phyloP scores from a whole-genome alignment of 1,139 yeast species.

The Pichia inconspicua region DNA sequence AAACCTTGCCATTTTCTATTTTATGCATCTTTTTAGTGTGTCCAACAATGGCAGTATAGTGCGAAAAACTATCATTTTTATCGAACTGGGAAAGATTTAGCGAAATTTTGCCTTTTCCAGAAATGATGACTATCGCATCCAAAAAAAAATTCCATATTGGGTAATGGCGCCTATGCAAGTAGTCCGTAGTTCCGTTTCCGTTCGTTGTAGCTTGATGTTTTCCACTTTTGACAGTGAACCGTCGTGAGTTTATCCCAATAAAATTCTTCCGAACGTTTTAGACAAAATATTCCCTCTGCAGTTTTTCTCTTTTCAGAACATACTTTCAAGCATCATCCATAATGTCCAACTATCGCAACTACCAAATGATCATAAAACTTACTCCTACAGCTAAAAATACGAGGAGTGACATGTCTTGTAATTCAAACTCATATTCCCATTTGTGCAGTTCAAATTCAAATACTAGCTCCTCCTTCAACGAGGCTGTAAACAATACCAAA shows the following conservation, averaged over 20 bases:
- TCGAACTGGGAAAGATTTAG: neutral
- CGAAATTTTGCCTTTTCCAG: neutral
- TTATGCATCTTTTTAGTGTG: no score
- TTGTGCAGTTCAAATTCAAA: neutral
- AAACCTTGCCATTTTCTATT: neutral
- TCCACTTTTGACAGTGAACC: no score
- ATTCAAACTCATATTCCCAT: neutral
- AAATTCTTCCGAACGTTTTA: neutral
- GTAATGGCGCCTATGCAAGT: no score
- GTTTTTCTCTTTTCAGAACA: neutral
- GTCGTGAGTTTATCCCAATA: no score
- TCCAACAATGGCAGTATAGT: no score
- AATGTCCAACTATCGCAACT: slow-evolving; percentile 28
- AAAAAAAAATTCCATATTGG: no score
- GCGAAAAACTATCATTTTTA: no score
- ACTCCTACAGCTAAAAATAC: neutral
- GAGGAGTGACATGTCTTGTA: neutral
- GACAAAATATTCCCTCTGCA: neutral
- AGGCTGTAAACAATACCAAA: neutral
- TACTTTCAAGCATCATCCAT: neutral
- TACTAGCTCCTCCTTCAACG: neutral
- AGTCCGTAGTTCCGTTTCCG: neutral
- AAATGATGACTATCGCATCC: no score
- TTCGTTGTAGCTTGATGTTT: neutral
- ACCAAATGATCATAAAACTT: slow-evolving; percentile 21